Conservation (phyloP, 208 protist genomes). For the Leishmania turanica region DNA sequence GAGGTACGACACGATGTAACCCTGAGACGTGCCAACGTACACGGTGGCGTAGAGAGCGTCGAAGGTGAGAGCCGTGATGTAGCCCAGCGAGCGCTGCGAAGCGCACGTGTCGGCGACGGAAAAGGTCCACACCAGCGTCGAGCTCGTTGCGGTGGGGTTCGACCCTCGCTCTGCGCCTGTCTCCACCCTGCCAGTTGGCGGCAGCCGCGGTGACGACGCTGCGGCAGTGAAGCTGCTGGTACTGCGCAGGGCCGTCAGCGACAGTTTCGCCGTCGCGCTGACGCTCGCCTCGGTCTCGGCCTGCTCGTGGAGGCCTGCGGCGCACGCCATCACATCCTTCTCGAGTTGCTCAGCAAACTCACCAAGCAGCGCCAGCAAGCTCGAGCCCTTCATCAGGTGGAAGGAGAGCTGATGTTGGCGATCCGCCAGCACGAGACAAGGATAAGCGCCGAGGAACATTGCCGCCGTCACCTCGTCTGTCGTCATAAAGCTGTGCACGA, state of each 20-base stretch:
- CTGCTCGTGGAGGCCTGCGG: not conserved
- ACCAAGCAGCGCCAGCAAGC: constrained; percentile 55
- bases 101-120: constrained; percentile 26
- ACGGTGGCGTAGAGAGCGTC: constrained; percentile 58
- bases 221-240: not conserved
- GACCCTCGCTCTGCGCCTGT: not conserved
- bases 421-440: constrained; percentile 73
- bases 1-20: constrained; percentile 69
- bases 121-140: constrained; percentile 34
- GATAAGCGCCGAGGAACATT: constrained; percentile 73
- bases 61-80: constrained; percentile 55
- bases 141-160: not conserved
- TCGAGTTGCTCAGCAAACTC: constrained; percentile 54
- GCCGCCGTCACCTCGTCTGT: constrained; percentile 61
- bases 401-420: constrained; percentile 52
- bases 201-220: not conserved
- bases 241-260: not conserved
- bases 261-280: no score
- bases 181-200: not conserved
- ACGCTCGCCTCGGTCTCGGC: not conserved
- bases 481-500: constrained; percentile 62
- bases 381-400: constrained; percentile 60
- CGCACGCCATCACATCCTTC: constrained; percentile 24
- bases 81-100: constrained; percentile 36
- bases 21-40: constrained; percentile 76